Percentiles rank a stretch among this genome's conserved stretches.
These are phyloP conservation scores for Globisporangium spiculum DNA, from an alignment of 352 stramenopile species.

Conservation along the genomic window DNA sequence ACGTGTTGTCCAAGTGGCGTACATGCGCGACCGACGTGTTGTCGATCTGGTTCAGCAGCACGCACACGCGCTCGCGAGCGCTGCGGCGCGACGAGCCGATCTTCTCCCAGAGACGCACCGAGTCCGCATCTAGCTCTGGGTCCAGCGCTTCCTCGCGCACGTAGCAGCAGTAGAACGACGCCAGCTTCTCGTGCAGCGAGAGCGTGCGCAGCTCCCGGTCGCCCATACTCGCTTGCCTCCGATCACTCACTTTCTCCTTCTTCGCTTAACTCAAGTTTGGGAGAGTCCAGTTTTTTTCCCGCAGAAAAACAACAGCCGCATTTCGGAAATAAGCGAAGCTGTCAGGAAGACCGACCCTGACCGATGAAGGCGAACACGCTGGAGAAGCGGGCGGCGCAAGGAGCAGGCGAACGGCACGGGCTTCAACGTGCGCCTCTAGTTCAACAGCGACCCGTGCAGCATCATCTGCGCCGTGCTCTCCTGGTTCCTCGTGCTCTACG, in stretches of 20 bases:
- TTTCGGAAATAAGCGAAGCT: not conserved
- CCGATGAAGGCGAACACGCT: slow-evolving; percentile 30
- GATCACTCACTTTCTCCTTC: not conserved
- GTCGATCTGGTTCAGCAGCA: slow-evolving; percentile 62
- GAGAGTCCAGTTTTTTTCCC: not conserved
- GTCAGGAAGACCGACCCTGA: no score
- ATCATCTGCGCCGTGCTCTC: slow-evolving; percentile 89
- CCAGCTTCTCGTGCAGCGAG: slow-evolving; percentile 71
- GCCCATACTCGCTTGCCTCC: not conserved
- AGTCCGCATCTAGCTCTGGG: slow-evolving; percentile 44
- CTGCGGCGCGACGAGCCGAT: slow-evolving; percentile 52
- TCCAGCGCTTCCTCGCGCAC: slow-evolving; percentile 58
- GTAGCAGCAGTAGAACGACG: slow-evolving; percentile 74
- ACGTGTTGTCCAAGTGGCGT: slow-evolving; percentile 66
- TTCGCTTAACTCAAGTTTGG: not conserved
- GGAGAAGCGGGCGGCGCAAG: slow-evolving; percentile 37
- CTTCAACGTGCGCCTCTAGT: slow-evolving; percentile 85
- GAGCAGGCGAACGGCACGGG: slow-evolving; percentile 63
- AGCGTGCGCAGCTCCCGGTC: slow-evolving; percentile 28
- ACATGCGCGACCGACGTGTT: slow-evolving; percentile 62
- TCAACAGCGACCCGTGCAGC: slow-evolving; percentile 89
- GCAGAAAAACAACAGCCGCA: not conserved
- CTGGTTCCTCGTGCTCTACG: slow-evolving; percentile 89
- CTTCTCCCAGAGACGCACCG: slow-evolving; percentile 56
- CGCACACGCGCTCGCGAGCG: slow-evolving; percentile 57